Base-by-base conservation (phyloP, 768 basidiomycete species). In the Flagelloscypha sp. region DNA sequence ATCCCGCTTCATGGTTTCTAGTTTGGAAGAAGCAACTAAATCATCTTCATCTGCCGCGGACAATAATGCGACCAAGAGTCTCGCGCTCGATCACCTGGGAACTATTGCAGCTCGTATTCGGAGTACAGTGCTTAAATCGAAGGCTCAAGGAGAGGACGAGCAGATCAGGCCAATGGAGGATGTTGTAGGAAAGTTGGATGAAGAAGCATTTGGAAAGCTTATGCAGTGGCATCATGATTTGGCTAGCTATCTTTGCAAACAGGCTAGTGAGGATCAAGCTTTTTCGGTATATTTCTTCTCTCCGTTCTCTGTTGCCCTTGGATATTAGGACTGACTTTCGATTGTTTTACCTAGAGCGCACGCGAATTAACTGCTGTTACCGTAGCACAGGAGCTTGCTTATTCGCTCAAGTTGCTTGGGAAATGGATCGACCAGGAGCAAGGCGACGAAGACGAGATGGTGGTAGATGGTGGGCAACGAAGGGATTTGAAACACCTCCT, bases 71-170 rank as follows among this genome's bases (percentile, higher is more conserved):
- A 79, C 83, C 0, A 94, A 92, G 55, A 79, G 78, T 1, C 79
- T 95, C 43, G 87, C 92, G 0, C 65, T 98, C 23, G 95, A 99
- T 52, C 88, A 98, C 57, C 65, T 99, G 0, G 95, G 95, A 7
- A 70, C 81, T n/a, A 87, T 99, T 35, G 92, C 85, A 16, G 84
- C 90, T 4, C 74, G 77, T 27, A 70, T 98, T 27, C 72, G 84
- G 21, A 60, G 72, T 0, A 79, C 73, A 24, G 59, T 62, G 33
- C 55, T 79, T 29, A 66, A 49, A 30, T 48, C n/a, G n/a, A 72
- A 63, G 35, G 60, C 70, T 13, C 62, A 68, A 48, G 54, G 45
- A 24, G 49, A 45, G 54, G 52, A 41, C 41, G 45, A n/a, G 25
- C 66, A 58, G 43, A 52, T 40, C 36, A 66, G 56, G 36, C 54